These are phyloP conservation scores for Colletotrichum graminicola DNA, from an alignment of 2,329 filamentous ascomycete species.

Conservation along the genomic window DNA sequence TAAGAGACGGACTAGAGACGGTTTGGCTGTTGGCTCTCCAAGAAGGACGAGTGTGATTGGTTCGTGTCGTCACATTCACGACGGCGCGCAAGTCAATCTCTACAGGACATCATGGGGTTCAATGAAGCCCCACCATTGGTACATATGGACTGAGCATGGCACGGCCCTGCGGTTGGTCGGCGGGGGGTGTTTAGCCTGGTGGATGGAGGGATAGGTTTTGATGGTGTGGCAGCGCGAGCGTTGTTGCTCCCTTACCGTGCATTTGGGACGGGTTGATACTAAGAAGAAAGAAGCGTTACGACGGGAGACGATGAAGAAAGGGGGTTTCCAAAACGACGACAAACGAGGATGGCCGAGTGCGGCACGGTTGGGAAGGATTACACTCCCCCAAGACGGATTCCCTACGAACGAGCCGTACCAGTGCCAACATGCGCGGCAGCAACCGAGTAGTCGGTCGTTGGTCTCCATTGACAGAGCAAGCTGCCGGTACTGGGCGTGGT, in stretches of 20 bases:
- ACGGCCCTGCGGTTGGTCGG: conserved; percentile 24
- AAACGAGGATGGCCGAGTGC: conserved; percentile 17
- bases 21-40: conserved; percentile 28
- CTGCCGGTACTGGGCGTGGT: conserved; percentile 10
- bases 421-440: conserved; percentile 2
- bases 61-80: conserved; percentile 17
- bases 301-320: conserved; percentile 4
- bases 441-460: conserved; percentile 1
- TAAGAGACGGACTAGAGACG: conserved; percentile 11
- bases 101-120: conserved; percentile 43
- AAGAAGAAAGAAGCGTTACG: conserved; percentile 14
- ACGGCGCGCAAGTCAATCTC: conserved; percentile 29
- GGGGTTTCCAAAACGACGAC: conserved; percentile 16
- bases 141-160: conserved; percentile 21
- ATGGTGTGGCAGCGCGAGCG: conserved; percentile 15
- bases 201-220: conserved; percentile 2
- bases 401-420: conserved; percentile 35
- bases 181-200: not conserved
- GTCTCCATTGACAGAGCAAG: not conserved
- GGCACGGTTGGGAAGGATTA: not conserved
- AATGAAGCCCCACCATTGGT: conserved; percentile 21
- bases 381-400: conserved; percentile 17
- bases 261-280: conserved; percentile 24
- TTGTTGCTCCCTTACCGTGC: conserved; percentile 14
- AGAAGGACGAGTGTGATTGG: conserved; percentile 33